Base-by-base conservation (phyloP, 108 stramenopile genomes). In the Cylindrotheca closterium region DNA sequence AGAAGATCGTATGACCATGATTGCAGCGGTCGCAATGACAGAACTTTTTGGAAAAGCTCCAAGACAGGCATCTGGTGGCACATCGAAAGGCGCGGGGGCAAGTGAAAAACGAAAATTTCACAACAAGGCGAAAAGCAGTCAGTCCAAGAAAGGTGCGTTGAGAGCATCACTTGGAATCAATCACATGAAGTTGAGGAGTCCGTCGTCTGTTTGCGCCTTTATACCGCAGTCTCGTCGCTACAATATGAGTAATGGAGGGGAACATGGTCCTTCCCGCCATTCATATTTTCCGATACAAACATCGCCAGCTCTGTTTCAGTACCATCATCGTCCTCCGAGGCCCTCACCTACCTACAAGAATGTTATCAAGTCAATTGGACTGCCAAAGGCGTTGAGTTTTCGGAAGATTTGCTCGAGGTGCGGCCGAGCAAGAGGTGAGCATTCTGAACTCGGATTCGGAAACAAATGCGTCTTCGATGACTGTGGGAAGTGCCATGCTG, bases 371-470 rank as follows among this genome's bases (percentile, higher is more conserved):
- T 57, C 58, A 21, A 75, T 60, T 53, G 78, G 78, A 18, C 66
- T 91, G 18, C 91, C 91, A 31, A 79, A 81, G 49, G 68, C 83
- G 8, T 72, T 92, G 33, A 80, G 84, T 23, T 92, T 81, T 63
- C 87, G 91, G 42, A 92, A 92, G 67, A 83, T 92, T 29, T 92
- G 91, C 32, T 87, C 85, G 47, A 70, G 60, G 45, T 92, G 87
- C 50, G 91, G 91, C 31, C 76, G 80, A 30, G 80, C 86, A n/a
- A 65, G 91, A 3, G 79, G 81, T 4, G 87, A 92, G 60, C 91
- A 92, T 62, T 87, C 86, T 3, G 91, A 92, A 60, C 70, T 88
- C n/a, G 87, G 91, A 28, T 92, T 89, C 64, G 91, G 91, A 21
- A 87, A 92, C 68, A 87, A 87, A 57, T 92, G 91, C 52, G 73